Evolutionary conservation across 2,329 filamentous ascomycete genomes (phyloP).

Genomic region (Ophiostoma sp.): DNA sequence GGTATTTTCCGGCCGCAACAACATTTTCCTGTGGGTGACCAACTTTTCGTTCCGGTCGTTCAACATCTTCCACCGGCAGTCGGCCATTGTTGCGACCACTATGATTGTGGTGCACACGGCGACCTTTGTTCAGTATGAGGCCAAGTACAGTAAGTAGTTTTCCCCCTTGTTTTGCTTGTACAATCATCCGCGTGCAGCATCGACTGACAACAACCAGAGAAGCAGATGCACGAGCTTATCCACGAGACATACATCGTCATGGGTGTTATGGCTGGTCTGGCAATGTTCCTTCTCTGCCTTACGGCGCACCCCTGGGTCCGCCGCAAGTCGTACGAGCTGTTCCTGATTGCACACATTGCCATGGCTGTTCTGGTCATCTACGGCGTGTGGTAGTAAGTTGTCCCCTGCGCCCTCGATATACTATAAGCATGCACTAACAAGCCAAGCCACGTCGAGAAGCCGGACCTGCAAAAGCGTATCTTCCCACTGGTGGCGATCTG

Average conservation of each 20-base stretch:
- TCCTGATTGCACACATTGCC: conserved; percentile 41
- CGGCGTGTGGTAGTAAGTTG: conserved; percentile 28
- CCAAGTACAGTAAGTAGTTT: conserved; percentile 9
- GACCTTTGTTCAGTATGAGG: conserved; percentile 43
- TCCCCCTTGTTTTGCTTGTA: too few relatives aligned
- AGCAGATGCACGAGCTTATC: conserved; percentile 10
- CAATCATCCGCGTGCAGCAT: too few relatives aligned
- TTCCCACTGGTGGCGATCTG: conserved; percentile 27
- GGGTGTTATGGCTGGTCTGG: conserved; percentile 34
- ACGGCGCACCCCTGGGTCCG: conserved; percentile 50
- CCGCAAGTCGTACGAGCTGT: conserved; percentile 47
- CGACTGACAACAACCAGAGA: background rate
- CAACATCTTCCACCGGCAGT: conserved; percentile 62
- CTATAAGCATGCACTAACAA: background rate
- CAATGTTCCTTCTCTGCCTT: conserved; percentile 42
- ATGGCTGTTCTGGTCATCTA: conserved; percentile 39
- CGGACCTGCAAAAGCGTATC: conserved; percentile 21
- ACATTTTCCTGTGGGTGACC: conserved; percentile 59
- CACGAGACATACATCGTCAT: conserved; percentile 1
- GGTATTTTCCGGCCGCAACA: conserved; percentile 61
- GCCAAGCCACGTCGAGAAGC: conserved; percentile 25
- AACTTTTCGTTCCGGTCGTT: conserved; percentile 64
- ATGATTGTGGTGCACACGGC: conserved; percentile 59
- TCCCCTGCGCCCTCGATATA: background rate
- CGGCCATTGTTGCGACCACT: conserved; percentile 56